Evolutionary conservation across 441 rosid species (phyloP).

Genomic region (Erodium chrysanthum): DNA sequence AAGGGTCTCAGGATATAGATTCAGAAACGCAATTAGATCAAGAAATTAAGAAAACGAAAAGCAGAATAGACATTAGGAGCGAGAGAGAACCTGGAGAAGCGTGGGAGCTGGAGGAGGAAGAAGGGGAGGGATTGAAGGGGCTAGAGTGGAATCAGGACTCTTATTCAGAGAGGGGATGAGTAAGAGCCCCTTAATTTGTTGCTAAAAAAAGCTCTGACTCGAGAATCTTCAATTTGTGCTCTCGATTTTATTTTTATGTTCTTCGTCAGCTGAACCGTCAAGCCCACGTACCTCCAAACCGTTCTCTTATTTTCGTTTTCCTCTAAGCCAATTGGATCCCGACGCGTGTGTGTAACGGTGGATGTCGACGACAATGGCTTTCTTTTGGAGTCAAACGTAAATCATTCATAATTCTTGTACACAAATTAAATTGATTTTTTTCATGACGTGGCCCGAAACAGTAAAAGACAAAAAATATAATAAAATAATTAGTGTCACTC

Average conservation of each 20-base stretch:
- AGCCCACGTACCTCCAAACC: neutral
- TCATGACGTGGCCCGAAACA: too few relatives aligned
- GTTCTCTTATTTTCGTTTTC: neutral
- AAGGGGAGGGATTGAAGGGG: conserved; percentile 6
- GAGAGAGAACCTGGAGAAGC: conserved; percentile 8
- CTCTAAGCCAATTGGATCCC: neutral
- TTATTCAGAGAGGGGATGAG: neutral
- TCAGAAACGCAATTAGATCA: neutral
- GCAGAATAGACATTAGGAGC: neutral
- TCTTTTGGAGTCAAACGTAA: neutral
- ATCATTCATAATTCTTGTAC: neutral
- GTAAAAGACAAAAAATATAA: too few relatives aligned
- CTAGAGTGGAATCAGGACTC: neutral
- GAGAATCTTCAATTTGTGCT: neutral
- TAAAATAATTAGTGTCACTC: too few relatives aligned
- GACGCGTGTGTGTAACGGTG: neutral
- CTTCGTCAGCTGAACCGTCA: neutral
- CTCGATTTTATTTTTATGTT: neutral
- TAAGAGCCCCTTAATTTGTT: conserved; percentile 2
- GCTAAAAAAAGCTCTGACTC: neutral
- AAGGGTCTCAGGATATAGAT: neutral
- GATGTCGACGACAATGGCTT: too few relatives aligned
- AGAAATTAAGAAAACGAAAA: neutral
- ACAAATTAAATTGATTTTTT: too few relatives aligned
- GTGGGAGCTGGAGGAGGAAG: conserved; percentile 8